Base-by-base conservation (phyloP, 345 rosid species). In the Carallia pectinifolia region DNA sequence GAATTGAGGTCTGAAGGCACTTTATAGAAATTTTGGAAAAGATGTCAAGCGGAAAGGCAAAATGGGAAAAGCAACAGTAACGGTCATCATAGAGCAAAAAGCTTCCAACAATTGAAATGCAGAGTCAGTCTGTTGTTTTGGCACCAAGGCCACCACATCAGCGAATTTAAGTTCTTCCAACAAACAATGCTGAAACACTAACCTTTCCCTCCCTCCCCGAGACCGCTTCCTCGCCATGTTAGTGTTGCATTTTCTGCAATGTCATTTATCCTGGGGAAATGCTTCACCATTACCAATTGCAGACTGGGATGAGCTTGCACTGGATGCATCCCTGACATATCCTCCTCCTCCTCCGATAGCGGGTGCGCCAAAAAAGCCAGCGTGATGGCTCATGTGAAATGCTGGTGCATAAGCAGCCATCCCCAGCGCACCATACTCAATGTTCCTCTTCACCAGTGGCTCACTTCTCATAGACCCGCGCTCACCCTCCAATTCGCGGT, bases 371-470 rank as follows among this genome's bases (percentile, higher is more conserved):
- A 72, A 77, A 78, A 78, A 84, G 37, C 88, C 93, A n/a, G n/a
- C n/a, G n/a, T n/a, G n/a, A 58, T 78, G 85, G 18, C 81, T 81
- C 78, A 77, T 55, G 53, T 76, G 87, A 66, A 83, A 82, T 5
- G 76, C 83, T 29, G 85, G 76, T 6, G 82, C 80, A 58, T 78
- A 81, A 7, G 83, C 75, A 60, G 84, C 66, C 36, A 67, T 73
- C 6, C 79, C 82, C 52, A 76, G 1, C 4, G 70, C 39, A 37
- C 87, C 85, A 65, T 71, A 85, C 65, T 81, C 85, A 27, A 77
- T 67, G 36, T 76, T 61, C 77, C 95, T 84, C 86, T 87, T 93
- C 79, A 83, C 72, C 70, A 90, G 66, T 7, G 85, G 76, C 80
- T 80, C 85, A 2, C 85, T 81, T 78, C 90, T 73, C 58, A 81